phyloP scores from a whole-genome alignment of 805 yeast genomes.

The Starmerella sp. region DNA sequence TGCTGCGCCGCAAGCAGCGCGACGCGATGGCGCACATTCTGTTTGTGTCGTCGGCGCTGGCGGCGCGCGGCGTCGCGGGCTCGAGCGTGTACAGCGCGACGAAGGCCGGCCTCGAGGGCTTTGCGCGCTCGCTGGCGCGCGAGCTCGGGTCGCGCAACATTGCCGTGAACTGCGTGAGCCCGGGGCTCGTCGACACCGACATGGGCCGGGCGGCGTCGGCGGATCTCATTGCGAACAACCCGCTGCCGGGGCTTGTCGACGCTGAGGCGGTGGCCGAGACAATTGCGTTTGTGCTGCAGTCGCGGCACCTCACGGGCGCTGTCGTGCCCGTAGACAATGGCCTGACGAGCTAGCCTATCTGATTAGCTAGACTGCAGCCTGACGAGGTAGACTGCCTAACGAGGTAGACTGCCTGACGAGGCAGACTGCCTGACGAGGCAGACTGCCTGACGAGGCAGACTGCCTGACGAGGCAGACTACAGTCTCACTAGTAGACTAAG shows the following conservation, averaged over 20 bases:
- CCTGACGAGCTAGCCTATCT: not conserved
- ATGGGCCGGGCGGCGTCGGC: conserved; percentile 32
- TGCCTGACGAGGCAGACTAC: no score
- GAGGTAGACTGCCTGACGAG: no score
- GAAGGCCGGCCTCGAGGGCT: conserved; percentile 58
- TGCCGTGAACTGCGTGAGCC: conserved; percentile 54
- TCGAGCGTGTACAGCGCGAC: conserved; percentile 56
- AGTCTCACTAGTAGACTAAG: no score
- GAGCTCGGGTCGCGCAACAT: conserved; percentile 47
- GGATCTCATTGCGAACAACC: conserved; percentile 4
- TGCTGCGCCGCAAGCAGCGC: conserved; percentile 33
- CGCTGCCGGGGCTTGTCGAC: conserved; percentile 15
- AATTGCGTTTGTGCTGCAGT: conserved; percentile 14
- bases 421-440: no score
- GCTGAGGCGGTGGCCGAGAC: conserved; percentile 19
- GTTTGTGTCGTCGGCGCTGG: conserved; percentile 57
- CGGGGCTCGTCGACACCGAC: conserved; percentile 59
- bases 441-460: no score
- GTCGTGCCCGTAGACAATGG: conserved; percentile 19
- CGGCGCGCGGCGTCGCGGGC: conserved; percentile 35
- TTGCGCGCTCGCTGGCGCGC: conserved; percentile 46
- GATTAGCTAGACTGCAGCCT: no score
- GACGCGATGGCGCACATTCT: conserved; percentile 32
- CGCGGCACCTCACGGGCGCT: conserved; percentile 18
- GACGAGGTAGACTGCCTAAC: no score